Conservation (phyloP, 2,329 filamentous ascomycete genomes). For the Pleoardoris graminearum region DNA sequence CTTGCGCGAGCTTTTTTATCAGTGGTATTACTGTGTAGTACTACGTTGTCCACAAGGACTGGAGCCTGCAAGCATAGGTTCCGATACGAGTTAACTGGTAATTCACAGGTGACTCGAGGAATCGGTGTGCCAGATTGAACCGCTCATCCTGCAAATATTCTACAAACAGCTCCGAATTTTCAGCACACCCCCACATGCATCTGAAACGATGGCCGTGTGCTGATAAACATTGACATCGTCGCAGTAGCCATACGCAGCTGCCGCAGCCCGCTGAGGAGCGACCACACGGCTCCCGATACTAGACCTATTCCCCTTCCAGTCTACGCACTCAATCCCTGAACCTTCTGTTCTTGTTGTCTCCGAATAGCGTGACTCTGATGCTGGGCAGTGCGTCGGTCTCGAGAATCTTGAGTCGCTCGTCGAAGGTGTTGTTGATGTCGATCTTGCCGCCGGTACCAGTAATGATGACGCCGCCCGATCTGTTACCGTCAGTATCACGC, state of each 20-base stretch:
- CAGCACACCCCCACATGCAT: constrained; percentile 8
- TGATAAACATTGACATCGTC: constrained; percentile 4
- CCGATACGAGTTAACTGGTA: too few species aligned
- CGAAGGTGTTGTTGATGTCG: constrained; percentile 97
- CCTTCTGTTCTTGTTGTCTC: constrained; percentile 91
- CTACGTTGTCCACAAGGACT: too few species aligned
- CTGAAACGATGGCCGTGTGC: neutral
- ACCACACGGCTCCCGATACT: neutral
- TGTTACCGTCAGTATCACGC: constrained; percentile 47
- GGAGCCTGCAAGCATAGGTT: too few species aligned
- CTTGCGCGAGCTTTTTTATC: too few species aligned
- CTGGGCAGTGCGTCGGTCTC: constrained; percentile 83
- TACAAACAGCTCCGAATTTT: constrained; percentile 17
- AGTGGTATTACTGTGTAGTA: too few species aligned
- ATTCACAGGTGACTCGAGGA: neutral
- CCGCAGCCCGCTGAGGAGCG: neutral
- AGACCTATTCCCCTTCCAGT: neutral
- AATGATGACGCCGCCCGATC: constrained; percentile 80
- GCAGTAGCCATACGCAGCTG: neutral
- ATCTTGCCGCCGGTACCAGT: constrained; percentile 88
- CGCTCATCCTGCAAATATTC: constrained; percentile 22
- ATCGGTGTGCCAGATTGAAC: constrained; percentile 13
- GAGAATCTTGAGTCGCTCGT: constrained; percentile 83
- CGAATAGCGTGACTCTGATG: constrained; percentile 85
- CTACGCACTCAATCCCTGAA: constrained; percentile 78